These are phyloP conservation scores for Sanguinoderma infundibulare DNA, from an alignment of 1,284 basidiomycete genomes.

Conservation along the genomic window DNA sequence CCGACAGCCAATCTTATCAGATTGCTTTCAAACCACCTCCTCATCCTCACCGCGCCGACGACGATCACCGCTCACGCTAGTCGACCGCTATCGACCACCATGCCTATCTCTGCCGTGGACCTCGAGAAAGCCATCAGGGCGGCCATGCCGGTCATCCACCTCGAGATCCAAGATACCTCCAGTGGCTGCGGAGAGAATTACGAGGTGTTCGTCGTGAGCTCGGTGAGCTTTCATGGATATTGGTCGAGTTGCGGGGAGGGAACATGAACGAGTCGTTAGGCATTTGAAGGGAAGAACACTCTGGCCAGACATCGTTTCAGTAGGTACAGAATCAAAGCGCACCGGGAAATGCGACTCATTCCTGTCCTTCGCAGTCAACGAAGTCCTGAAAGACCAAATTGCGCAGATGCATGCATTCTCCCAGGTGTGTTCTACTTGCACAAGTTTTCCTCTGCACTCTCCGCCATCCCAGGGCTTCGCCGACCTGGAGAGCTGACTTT, in stretches of 20 bases:
- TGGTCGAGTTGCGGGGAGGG: background rate
- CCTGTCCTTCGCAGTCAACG: conserved; percentile 61
- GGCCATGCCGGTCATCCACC: conserved; percentile 62
- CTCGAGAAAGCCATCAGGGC: conserved; percentile 65
- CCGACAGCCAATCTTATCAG: conserved; percentile 34
- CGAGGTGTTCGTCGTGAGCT: conserved; percentile 73
- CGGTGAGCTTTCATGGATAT: conserved; percentile 45
- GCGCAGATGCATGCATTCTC: conserved; percentile 84
- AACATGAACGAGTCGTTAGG: conserved; percentile 40
- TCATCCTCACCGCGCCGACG: background rate
- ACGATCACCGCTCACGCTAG: background rate
- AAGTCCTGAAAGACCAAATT: conserved; percentile 72
- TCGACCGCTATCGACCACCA: conserved; percentile 33
- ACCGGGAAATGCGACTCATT: background rate
- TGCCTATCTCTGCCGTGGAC: conserved; percentile 61
- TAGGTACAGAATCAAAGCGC: conserved; percentile 35
- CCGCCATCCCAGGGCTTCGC: background rate
- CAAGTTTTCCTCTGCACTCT: too few relatives aligned
- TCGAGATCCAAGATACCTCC: conserved; percentile 76
- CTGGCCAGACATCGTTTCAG: conserved; percentile 71
- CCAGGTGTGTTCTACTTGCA: conserved; percentile 61
- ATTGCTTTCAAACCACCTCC: conserved; percentile 19
- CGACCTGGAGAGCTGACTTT: background rate
- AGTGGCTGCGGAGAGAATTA: conserved; percentile 82
- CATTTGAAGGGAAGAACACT: conserved; percentile 78